Evolutionary conservation across 305 asterid genomes (phyloP), one percentile per base, ranked within the genome.

Genomic region (Petunia hybrid): DNA sequence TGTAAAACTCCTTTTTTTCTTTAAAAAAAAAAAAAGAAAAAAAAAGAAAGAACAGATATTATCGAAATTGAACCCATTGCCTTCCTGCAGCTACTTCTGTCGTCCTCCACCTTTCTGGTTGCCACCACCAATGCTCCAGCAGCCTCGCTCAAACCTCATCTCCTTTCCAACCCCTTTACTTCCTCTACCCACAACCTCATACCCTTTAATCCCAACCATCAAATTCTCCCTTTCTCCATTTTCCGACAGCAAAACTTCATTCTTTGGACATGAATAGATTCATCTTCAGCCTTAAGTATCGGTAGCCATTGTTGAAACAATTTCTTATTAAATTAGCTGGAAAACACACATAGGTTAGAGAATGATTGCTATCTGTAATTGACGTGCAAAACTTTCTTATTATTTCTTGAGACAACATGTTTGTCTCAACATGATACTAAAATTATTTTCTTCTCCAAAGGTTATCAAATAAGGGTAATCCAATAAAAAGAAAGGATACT

Each of bases 221-320:
- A 6, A 14, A 7, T 22, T 69, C 57, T 36, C 75, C 41, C 40
- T 43, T 69, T 4, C 57, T 43, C 16, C 8, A 16, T 69, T 69
- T 68, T 69, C 76, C 35, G 57, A 8, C 57, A 69, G 55, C 38
- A 69, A 69, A 57, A 69, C 53, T 16, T 69, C 12, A 16, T 51
- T 1, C 43, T 67, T 40, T 2, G 14, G 56, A 22, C 40, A 69
- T 69, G 76, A 16, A 43, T 1, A 5, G 8, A 10, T 43, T 43
- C n/a, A 69, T 16, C 45, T 43, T 43, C 76, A 69, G 43, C 57
- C 57, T 16, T 40, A 43, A 16, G 56, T 69, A 22, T 22, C 59
- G 45, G 45, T 45, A 45, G 22, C 22, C 59, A 69, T 69, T 13
- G 6, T 5, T 57, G 63, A 57, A 57, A 57, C 63, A 57, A 57